Percentiles rank a stretch among this genome's conserved stretches.
Conservation (phyloP, 2,329 filamentous ascomycete species). For the Chrysoporthe austroafricana region DNA sequence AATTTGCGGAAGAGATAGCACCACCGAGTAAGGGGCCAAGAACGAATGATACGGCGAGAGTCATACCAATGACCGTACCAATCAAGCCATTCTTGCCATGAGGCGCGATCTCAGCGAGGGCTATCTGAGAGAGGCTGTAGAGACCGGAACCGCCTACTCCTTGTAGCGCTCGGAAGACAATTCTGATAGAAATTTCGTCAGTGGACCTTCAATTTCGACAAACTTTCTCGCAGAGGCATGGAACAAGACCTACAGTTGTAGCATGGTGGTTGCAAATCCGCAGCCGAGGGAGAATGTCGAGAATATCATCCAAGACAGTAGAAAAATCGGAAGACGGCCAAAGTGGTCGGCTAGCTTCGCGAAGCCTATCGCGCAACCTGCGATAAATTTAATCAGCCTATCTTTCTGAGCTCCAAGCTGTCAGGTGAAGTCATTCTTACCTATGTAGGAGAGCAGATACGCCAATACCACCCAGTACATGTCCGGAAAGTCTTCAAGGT, state of each 20-base stretch:
- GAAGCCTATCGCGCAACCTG: conserved; percentile 60
- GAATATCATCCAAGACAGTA: conserved; percentile 58
- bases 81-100: conserved; percentile 56
- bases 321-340: conserved; percentile 55
- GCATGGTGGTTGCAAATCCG: conserved; percentile 54
- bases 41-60: conserved; percentile 60
- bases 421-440: conserved; percentile 36
- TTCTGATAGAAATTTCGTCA: conserved; percentile 44
- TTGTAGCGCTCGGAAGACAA: conserved; percentile 61
- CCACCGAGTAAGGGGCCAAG: conserved; percentile 63
- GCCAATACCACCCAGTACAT: conserved; percentile 60
- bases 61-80: conserved; percentile 58
- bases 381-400: background rate
- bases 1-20: conserved; percentile 56
- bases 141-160: conserved; percentile 65
- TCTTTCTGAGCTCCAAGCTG: no score
- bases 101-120: conserved; percentile 60
- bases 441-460: conserved; percentile 62
- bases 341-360: conserved; percentile 65
- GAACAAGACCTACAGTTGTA: conserved; percentile 48
- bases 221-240: background rate
- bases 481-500: conserved; percentile 54
- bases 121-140: conserved; percentile 63
- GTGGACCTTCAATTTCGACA: background rate
- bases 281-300: conserved; percentile 60